Percentiles rank a stretch among this genome's conserved stretches.
phyloP scores from a whole-genome alignment of 192 early-diverging fungal genomes.

The Mortierella alpina region DNA sequence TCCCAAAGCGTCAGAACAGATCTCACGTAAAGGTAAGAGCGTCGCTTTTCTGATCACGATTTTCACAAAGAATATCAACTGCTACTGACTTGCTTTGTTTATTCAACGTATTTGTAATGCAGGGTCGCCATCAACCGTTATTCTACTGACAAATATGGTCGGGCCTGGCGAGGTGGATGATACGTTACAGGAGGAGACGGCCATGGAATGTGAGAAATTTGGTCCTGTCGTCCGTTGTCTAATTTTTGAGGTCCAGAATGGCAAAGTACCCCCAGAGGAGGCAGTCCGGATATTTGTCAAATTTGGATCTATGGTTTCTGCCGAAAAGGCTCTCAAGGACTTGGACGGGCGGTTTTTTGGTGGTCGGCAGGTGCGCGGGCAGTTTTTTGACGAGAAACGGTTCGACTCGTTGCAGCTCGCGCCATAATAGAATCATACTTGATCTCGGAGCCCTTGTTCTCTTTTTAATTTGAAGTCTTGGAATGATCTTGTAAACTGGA shows the following conservation, averaged over 20 bases:
- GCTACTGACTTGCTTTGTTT: background rate
- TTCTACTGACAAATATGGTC: conserved; percentile 83
- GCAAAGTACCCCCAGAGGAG: conserved; percentile 66
- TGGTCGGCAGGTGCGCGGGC: conserved; percentile 70
- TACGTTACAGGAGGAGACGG: conserved; percentile 77
- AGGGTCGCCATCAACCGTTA: conserved; percentile 54
- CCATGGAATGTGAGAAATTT: conserved; percentile 82
- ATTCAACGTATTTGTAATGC: background rate
- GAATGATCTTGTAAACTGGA: no score
- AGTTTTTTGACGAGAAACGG: conserved; percentile 67
- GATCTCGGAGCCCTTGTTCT: no score
- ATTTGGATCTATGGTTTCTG: conserved; percentile 64
- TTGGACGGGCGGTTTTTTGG: conserved; percentile 85
- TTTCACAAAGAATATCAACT: background rate
- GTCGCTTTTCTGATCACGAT: background rate
- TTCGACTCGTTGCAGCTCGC: conserved; percentile 71
- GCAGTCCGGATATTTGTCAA: conserved; percentile 87
- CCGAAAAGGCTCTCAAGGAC: conserved; percentile 62
- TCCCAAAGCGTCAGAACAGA: no score
- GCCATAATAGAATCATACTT: conserved; percentile 31
- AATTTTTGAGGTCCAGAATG: conserved; percentile 73
- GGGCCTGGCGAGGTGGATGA: conserved; percentile 84
- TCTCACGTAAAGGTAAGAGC: background rate
- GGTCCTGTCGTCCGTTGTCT: conserved; percentile 76
- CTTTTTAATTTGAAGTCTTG: no score